phyloP scores from a whole-genome alignment of 2,329 filamentous ascomycete genomes.

The Waltergamsia citrina region DNA sequence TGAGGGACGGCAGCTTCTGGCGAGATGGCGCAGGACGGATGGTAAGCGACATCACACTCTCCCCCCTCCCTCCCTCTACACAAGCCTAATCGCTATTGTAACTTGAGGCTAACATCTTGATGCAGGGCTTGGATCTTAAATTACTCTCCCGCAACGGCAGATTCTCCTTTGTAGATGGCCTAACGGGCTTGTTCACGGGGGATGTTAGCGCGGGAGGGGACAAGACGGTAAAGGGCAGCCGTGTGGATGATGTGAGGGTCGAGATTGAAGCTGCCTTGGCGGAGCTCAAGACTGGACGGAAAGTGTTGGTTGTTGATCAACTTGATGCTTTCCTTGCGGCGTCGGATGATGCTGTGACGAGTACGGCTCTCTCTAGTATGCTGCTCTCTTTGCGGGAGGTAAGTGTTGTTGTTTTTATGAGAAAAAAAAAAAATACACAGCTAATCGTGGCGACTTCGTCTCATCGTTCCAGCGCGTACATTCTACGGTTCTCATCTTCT shows the following conservation, averaged over 20 bases:
- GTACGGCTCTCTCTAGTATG: slow-evolving; percentile 41
- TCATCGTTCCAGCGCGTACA: slow-evolving; percentile 47
- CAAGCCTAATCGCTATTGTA: neutral
- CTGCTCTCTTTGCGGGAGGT: slow-evolving; percentile 56
- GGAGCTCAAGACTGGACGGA: slow-evolving; percentile 20
- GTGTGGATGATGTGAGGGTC: slow-evolving; percentile 23
- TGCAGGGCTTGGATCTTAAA: slow-evolving; percentile 62
- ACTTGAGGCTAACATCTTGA: neutral
- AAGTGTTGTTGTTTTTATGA: slow-evolving; percentile 16
- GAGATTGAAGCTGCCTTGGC: slow-evolving; percentile 29
- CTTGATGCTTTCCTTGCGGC: slow-evolving; percentile 56
- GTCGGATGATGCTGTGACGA: slow-evolving; percentile 32
- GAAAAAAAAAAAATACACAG: neutral
- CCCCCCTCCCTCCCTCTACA: neutral
- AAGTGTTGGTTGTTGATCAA: slow-evolving; percentile 57
- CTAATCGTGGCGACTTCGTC: neutral
- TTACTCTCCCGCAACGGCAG: slow-evolving; percentile 44
- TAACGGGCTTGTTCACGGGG: slow-evolving; percentile 45
- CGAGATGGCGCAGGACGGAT: slow-evolving; percentile 58
- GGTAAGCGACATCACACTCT: slow-evolving; percentile 25
- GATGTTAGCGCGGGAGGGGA: slow-evolving; percentile 7
- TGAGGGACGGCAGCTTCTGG: slow-evolving; percentile 75
- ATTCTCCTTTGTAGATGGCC: slow-evolving; percentile 68
- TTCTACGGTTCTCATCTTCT: slow-evolving; percentile 55
- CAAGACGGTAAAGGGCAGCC: slow-evolving; percentile 17